Conservation (phyloP, 1,284 basidiomycete species). For the Ganoderma multipileum region DNA sequence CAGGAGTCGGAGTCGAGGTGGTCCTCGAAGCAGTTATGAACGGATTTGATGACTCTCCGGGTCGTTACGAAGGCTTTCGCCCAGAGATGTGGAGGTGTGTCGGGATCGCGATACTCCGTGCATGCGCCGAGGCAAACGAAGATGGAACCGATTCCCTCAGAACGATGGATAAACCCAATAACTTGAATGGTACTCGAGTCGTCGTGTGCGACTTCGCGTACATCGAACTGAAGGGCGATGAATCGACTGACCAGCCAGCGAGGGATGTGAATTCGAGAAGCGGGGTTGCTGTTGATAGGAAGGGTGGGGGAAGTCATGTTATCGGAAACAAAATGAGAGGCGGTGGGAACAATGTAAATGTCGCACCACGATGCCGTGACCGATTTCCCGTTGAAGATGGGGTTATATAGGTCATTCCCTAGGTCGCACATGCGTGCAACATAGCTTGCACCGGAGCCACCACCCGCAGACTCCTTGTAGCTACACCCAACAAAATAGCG, state of each 20-base stretch:
- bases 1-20: constrained; percentile 4
- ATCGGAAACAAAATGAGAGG: no score
- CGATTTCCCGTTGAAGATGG: background rate
- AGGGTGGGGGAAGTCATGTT: background rate
- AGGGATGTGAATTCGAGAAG: constrained; percentile 1
- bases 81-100: background rate
- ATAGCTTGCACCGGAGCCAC: background rate
- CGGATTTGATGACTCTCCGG: no score
- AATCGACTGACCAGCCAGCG: background rate
- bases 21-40: background rate
- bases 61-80: no score
- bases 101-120: background rate
- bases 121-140: background rate
- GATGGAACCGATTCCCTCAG: background rate
- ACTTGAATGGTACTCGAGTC: background rate
- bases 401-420: constrained; percentile 5
- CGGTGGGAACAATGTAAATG: constrained; percentile 1
- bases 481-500: background rate
- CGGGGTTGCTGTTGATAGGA: background rate
- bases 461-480: no score
- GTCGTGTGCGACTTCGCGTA: no score
- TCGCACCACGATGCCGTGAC: constrained; percentile 7
- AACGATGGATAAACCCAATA: background rate
- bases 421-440: background rate
- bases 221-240: background rate